Percentiles rank a stretch among this genome's conserved stretches.
Evolutionary conservation across 495 filamentous ascomycete species (phyloP).

Genomic region (Aspergillus olivimuriae): DNA sequence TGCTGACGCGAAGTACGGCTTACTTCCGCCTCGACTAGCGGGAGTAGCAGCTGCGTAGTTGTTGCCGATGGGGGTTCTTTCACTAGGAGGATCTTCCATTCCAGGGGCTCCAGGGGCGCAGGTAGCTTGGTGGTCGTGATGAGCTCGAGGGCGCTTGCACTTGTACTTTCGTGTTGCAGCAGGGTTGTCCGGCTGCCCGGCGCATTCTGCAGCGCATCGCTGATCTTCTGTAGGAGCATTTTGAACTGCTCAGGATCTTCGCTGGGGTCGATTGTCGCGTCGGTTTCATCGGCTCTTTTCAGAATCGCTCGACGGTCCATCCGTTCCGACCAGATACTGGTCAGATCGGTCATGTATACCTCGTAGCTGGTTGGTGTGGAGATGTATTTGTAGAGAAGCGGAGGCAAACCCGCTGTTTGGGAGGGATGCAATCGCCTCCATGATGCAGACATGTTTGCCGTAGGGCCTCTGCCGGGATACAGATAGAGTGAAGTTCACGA

Average conservation of each 20-base stretch:
- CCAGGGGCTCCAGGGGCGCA: constrained; percentile 57
- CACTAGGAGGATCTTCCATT: constrained; percentile 59
- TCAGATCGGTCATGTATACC: constrained; percentile 76
- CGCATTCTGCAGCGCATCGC: constrained; percentile 48
- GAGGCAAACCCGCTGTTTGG: constrained; percentile 25
- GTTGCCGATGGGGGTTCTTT: constrained; percentile 48
- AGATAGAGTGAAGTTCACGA: too few species aligned
- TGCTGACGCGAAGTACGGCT: constrained; percentile 42
- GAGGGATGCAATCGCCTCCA: constrained; percentile 33
- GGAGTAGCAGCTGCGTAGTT: constrained; percentile 60
- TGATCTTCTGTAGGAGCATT: constrained; percentile 67
- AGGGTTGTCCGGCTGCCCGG: constrained; percentile 30
- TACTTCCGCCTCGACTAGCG: constrained; percentile 57
- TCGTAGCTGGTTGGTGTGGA: constrained; percentile 55
- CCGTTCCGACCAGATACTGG: constrained; percentile 74
- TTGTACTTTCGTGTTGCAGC: constrained; percentile 17
- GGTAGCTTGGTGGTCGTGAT: constrained; percentile 57
- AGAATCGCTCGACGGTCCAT: constrained; percentile 59
- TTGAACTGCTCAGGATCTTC: constrained; percentile 65
- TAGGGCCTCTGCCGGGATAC: too few species aligned
- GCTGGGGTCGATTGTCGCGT: constrained; percentile 79
- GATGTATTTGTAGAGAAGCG: constrained; percentile 48
- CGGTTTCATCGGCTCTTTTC: constrained; percentile 54
- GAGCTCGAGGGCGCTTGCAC: constrained; percentile 43
- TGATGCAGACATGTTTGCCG: constrained; percentile 30